Evolutionary conservation across 257 asterid species (phyloP).

Genomic region (Hygrophila difformis): DNA sequence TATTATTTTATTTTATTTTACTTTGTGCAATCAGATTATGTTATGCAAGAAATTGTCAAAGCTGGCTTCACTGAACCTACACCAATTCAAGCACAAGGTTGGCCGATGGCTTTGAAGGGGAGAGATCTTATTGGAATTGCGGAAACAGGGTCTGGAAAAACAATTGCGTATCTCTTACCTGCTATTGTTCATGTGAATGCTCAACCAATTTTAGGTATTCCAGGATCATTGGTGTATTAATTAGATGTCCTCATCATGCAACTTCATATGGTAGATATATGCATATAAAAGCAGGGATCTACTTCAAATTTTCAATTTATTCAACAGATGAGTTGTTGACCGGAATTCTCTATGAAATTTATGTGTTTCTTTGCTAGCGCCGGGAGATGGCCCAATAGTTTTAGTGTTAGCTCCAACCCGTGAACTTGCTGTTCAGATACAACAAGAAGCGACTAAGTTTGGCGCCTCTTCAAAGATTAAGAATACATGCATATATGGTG

Average conservation of each 20-base stretch:
- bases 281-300: neutral
- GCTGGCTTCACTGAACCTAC: constrained; percentile 99
- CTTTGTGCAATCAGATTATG: constrained; percentile 58
- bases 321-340: constrained; percentile 19
- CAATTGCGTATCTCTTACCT: constrained; percentile 85
- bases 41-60: constrained; percentile 76
- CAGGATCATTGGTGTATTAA: constrained; percentile 14
- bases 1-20: no score
- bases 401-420: constrained; percentile 99
- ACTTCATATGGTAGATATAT: neutral
- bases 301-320: constrained; percentile 1
- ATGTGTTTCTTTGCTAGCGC: constrained; percentile 50
- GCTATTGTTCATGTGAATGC: constrained; percentile 97
- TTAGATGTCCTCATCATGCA: constrained; percentile 4
- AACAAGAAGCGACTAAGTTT: constrained; percentile 93
- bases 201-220: constrained; percentile 90
- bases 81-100: constrained; percentile 96
- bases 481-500: constrained; percentile 98
- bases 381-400: constrained; percentile 99
- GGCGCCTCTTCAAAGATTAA: constrained; percentile 99
- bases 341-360: constrained; percentile 21
- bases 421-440: constrained; percentile 99
- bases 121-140: constrained; percentile 97
- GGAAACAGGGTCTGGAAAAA: constrained; percentile 99
- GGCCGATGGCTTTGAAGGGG: constrained; percentile 99